Conservation (phyloP, 2,329 filamentous ascomycete genomes). For the Pyrenochaeta sp. region DNA sequence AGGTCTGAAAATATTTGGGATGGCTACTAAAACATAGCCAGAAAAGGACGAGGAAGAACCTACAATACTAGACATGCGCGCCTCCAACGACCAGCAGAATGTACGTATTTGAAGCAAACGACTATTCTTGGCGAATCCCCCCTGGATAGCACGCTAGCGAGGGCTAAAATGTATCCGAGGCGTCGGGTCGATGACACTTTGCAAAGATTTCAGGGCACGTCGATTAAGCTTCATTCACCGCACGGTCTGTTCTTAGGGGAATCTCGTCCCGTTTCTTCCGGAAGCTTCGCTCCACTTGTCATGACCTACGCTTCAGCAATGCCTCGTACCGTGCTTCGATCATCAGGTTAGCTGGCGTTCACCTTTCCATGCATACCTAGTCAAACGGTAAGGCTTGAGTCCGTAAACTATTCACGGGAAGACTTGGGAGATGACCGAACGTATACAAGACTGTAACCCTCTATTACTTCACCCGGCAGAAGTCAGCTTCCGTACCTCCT, state of each 20-base stretch:
- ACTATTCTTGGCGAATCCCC: conserved; percentile 10
- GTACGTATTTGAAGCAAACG: conserved; percentile 4
- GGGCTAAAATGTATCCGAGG: conserved; percentile 22
- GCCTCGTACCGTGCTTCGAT: conserved; percentile 17
- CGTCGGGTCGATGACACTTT: conserved; percentile 33
- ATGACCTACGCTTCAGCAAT: conserved; percentile 9
- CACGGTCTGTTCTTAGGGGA: conserved; percentile 33
- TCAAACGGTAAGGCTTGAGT: background rate
- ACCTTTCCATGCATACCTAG: conserved; percentile 4
- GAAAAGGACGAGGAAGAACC: background rate
- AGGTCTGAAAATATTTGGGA: background rate
- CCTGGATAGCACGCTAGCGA: conserved; percentile 16
- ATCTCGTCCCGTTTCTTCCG: conserved; percentile 48
- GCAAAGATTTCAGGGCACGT: conserved; percentile 25
- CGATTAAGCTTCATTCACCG: conserved; percentile 28
- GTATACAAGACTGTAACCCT: background rate
- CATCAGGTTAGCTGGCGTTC: conserved; percentile 8
- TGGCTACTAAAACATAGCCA: background rate
- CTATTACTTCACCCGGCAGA: background rate
- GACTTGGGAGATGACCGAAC: background rate
- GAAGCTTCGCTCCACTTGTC: conserved; percentile 22
- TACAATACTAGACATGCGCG: background rate
- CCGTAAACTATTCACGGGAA: background rate
- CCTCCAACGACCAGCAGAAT: background rate
- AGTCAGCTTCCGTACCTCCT: background rate